Conservation (phyloP, 306 rosid species). For the Medicago lupulina region DNA sequence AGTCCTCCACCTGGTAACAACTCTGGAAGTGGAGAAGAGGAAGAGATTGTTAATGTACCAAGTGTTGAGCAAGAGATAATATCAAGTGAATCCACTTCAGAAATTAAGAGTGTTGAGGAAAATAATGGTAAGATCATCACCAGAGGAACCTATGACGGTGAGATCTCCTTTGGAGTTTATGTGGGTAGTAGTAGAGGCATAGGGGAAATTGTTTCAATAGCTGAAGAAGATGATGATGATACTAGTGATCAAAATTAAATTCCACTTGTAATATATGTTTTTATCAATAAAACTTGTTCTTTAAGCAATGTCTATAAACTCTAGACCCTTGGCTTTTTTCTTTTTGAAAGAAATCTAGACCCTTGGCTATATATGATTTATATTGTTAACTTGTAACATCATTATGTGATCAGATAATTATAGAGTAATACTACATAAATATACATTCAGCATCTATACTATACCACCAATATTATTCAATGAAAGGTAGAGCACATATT, state of each 20-base stretch:
- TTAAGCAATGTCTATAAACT: neutral
- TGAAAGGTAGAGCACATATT: too few relatives aligned
- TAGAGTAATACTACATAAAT: neutral
- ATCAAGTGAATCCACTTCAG: conserved; percentile 6
- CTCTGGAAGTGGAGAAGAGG: conserved; percentile 34
- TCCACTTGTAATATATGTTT: conserved; percentile 5
- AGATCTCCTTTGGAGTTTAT: conserved; percentile 60
- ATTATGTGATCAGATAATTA: neutral
- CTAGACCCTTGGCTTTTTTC: neutral
- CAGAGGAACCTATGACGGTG: conserved; percentile 58
- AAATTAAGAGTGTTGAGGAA: conserved; percentile 37
- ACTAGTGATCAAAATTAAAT: neutral
- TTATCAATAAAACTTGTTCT: neutral
- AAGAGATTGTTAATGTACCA: neutral
- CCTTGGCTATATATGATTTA: neutral
- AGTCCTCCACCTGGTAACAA: conserved; percentile 2
- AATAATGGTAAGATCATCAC: conserved; percentile 33
- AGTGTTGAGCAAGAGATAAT: conserved; percentile 22
- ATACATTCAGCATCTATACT: too few relatives aligned
- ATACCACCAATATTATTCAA: too few relatives aligned
- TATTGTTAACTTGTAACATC: neutral
- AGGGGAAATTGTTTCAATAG: conserved; percentile 54
- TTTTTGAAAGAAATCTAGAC: too few relatives aligned
- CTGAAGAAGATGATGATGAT: conserved; percentile 54
- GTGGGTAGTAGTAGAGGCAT: conserved; percentile 38